phyloP scores from a whole-genome alignment of 176 grass and related monocot species.

The Canna indica region DNA sequence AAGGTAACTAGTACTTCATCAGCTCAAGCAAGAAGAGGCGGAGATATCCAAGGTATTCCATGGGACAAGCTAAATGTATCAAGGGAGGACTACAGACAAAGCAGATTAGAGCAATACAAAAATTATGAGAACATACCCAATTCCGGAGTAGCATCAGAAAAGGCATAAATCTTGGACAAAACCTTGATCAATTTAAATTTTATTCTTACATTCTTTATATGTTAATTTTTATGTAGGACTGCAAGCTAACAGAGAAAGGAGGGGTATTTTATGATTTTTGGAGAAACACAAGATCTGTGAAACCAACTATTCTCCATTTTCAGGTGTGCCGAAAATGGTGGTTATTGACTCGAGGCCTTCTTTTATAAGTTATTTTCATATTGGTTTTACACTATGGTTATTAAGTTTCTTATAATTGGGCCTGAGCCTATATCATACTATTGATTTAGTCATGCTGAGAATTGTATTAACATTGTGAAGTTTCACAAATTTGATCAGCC shows the following conservation, averaged over 20 bases:
- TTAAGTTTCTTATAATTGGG: not conserved
- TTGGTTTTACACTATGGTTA: not conserved
- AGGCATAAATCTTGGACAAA: slow-evolving; percentile 26
- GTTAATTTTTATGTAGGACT: slow-evolving; percentile 31
- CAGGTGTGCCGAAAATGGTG: slow-evolving; percentile 41
- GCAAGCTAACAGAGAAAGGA: slow-evolving; percentile 44
- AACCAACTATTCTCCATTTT: slow-evolving; percentile 68
- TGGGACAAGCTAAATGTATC: slow-evolving; percentile 43
- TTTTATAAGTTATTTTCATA: too few species aligned
- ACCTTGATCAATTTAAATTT: slow-evolving; percentile 2
- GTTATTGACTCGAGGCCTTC: not conserved
- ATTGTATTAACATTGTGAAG: not conserved
- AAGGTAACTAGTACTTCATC: slow-evolving; percentile 41
- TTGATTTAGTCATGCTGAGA: not conserved
- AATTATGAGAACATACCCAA: slow-evolving; percentile 75
- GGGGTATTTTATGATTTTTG: slow-evolving; percentile 63
- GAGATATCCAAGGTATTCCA: slow-evolving; percentile 76
- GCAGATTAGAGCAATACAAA: slow-evolving; percentile 40
- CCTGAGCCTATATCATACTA: not conserved
- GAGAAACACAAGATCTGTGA: slow-evolving; percentile 63
- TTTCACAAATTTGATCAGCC: too few species aligned
- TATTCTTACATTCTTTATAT: not conserved
- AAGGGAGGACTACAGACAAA: slow-evolving; percentile 36
- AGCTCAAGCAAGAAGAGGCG: slow-evolving; percentile 48
- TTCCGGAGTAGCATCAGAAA: slow-evolving; percentile 52